Evolutionary conservation across 345 rosid species (phyloP).

Genomic region (Euphorbia lathyris): DNA sequence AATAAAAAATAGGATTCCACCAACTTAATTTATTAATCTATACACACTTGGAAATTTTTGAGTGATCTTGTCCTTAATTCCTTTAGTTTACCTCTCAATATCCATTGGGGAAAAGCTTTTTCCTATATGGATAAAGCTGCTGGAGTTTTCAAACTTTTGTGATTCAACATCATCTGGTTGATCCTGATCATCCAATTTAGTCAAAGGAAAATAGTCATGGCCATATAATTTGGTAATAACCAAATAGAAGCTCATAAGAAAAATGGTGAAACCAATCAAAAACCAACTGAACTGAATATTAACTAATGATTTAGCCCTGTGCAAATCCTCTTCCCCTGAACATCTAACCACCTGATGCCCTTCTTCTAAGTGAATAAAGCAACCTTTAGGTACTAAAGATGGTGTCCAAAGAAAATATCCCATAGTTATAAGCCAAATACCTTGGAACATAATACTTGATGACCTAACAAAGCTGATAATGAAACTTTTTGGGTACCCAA

Average conservation of each 20-base stretch:
- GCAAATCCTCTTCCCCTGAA: conserved; percentile 43
- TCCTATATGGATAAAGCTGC: not conserved
- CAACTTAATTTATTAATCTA: no score
- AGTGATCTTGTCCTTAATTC: not conserved
- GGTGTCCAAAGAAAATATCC: conserved; percentile 83
- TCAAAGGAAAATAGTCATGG: conserved; percentile 12
- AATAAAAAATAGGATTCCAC: no score
- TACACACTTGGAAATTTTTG: not conserved
- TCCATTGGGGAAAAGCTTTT: not conserved
- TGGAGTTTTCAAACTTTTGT: not conserved
- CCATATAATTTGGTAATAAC: conserved; percentile 34
- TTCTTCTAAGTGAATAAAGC: conserved; percentile 56
- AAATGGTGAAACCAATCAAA: conserved; percentile 39
- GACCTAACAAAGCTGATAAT: conserved; percentile 63
- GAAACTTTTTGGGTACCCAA: conserved; percentile 62
- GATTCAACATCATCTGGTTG: not conserved
- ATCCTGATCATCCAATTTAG: conserved; percentile 12
- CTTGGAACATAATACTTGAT: conserved; percentile 61
- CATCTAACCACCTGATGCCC: conserved; percentile 68
- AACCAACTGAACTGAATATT: conserved; percentile 65
- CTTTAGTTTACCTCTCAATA: not conserved
- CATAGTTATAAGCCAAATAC: conserved; percentile 66
- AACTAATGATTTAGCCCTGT: conserved; percentile 72
- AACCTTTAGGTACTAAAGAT: conserved; percentile 50
- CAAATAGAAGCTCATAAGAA: conserved; percentile 43